Base-by-base conservation (phyloP, 139 green algal species). In the Chlorella ohadii region DNA sequence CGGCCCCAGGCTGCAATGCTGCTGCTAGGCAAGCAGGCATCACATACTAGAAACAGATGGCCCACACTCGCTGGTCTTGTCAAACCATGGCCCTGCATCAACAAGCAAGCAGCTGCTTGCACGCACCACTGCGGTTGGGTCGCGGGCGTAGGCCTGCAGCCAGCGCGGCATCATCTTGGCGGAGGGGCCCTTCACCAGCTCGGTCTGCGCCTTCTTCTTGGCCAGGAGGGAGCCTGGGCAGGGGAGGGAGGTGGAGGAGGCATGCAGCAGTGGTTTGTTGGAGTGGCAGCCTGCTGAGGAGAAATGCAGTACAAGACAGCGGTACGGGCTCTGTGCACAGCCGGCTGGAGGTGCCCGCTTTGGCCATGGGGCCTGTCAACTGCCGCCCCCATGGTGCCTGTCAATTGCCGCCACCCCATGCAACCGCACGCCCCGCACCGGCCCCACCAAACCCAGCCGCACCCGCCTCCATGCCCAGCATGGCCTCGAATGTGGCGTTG, bases 131-230 rank as follows among this genome's bases (percentile, higher is more conserved):
- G 38, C 11, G 13, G 38, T 57, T 56, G 38, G 36, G 38, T 75
- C 68, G 23, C 51, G 51, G 51, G 51, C 51, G 51, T 59, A 47
- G 72, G 20, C 44, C 22, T 80, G 74, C 74, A 80, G 41, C 74
- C 74, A 80, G 31, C 74, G 74, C 17, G 47, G n/a, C 16, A 44
- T 19, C 74, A 80, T 56, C 27, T 38, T 36, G 41, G 33, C 74
- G 7, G 23, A 33, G 31, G 74, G 41, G 1, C 38, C 33, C 51
- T 47, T 51, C 16, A 80, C 17, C 31, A 80, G 51, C 31, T 80
- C 74, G 0, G 34, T 23, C 25, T 70, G 31, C 16, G 22, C 28
- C 7, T 20, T 55, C 31, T 67, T 47, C 74, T 68, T 80, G 51
- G 17, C 74, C 31, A 80, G 6, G 7, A 80, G 33, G 1, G 23